Evolutionary conservation across 2,329 filamentous ascomycete genomes (phyloP).

Genomic region (Pyricularia sp.): DNA sequence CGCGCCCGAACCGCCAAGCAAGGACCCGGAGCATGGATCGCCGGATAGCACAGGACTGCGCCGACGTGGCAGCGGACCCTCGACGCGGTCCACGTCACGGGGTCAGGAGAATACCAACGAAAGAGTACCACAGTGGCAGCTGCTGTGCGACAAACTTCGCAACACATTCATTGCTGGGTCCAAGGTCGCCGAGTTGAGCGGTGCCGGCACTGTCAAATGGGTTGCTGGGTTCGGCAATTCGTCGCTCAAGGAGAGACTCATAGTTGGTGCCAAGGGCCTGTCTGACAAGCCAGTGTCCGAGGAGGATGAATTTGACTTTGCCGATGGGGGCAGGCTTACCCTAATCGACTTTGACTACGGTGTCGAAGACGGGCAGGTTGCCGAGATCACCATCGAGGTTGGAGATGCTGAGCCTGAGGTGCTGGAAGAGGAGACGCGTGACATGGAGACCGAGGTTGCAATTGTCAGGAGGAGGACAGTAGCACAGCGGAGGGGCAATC

Average conservation of each 20-base stretch:
- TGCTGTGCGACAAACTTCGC: conserved; percentile 56
- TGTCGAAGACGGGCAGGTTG: conserved; percentile 41
- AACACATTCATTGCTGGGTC: conserved; percentile 63
- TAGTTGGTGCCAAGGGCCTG: conserved; percentile 66
- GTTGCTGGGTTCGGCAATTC: conserved; percentile 46
- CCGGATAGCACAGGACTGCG: conserved; percentile 20
- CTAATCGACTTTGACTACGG: conserved; percentile 67
- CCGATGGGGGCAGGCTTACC: conserved; percentile 68
- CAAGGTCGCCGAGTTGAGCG: conserved; percentile 54
- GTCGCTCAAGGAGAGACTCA: conserved; percentile 44
- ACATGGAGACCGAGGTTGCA: conserved; percentile 69
- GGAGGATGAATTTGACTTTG: conserved; percentile 63
- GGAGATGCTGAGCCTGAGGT: conserved; percentile 61
- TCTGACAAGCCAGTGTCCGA: conserved; percentile 49
- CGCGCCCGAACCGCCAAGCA: conserved; percentile 27
- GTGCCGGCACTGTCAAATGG: conserved; percentile 63
- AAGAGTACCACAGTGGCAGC: conserved; percentile 56
- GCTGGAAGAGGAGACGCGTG: conserved; percentile 63
- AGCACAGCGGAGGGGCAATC: conserved; percentile 45
- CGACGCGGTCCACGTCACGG: conserved; percentile 26
- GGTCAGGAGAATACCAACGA: conserved; percentile 22
- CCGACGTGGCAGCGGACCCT: conserved; percentile 31
- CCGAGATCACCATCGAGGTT: conserved; percentile 61
- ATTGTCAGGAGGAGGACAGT: conserved; percentile 68
- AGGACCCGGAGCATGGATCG: conserved; percentile 6